Conservation (phyloP, 148 eudicot species). For the Linanthus parryae region DNA sequence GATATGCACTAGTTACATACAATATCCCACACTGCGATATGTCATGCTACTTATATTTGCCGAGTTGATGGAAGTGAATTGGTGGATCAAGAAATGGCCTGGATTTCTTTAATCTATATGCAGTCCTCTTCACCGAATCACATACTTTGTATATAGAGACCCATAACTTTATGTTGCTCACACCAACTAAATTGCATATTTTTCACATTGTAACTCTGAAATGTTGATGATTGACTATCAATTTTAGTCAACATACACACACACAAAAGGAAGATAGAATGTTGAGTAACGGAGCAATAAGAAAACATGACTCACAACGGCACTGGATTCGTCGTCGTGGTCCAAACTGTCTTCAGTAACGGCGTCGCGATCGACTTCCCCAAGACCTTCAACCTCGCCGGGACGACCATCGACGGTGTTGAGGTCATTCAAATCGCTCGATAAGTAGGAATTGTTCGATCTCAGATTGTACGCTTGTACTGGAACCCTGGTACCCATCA, state of each 20-base stretch:
- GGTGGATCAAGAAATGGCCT: too few species aligned
- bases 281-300: neutral
- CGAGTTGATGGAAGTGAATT: too few species aligned
- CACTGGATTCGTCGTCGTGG: conserved; percentile 47
- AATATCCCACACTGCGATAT: too few species aligned
- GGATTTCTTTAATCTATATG: too few species aligned
- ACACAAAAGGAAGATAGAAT: neutral
- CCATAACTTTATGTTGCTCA: neutral
- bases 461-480: conserved; percentile 44
- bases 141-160: neutral
- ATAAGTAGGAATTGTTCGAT: conserved; percentile 52
- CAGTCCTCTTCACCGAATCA: neutral
- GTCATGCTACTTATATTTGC: too few species aligned
- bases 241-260: neutral
- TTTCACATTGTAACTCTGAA: too few species aligned
- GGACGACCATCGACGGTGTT: conserved; percentile 34
- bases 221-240: neutral
- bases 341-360: conserved; percentile 43
- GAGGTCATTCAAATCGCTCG: conserved; percentile 36
- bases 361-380: conserved; percentile 35
- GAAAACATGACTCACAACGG: conserved; percentile 40
- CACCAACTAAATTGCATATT: too few species aligned
- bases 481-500: conserved; percentile 62
- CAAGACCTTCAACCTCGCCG: conserved; percentile 27
- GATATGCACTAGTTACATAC: too few species aligned